phyloP scores from a whole-genome alignment of 768 basidiomycete species.

The Amanita molliuscula region DNA sequence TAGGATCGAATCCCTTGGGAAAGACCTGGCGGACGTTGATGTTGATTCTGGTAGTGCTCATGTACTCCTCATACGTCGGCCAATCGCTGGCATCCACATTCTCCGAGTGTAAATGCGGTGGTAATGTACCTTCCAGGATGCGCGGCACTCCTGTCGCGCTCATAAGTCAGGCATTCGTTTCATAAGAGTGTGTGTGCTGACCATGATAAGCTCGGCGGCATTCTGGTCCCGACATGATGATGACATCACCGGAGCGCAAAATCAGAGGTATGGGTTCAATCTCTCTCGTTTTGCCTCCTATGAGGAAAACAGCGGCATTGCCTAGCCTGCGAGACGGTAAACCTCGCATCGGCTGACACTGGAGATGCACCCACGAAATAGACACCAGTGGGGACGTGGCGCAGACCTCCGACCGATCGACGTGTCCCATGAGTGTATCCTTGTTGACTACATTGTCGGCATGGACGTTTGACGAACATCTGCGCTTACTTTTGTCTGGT shows the following conservation, averaged over 20 bases:
- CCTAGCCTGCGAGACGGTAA: slow-evolving; percentile 50
- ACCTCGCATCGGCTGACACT: neutral
- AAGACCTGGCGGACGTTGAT: slow-evolving; percentile 89
- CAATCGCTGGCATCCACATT: slow-evolving; percentile 31
- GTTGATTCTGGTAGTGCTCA: slow-evolving; percentile 70
- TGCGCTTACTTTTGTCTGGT: slow-evolving; percentile 55
- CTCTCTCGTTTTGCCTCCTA: slow-evolving; percentile 77
- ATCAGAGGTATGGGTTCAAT: slow-evolving; percentile 70
- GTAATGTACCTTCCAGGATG: slow-evolving; percentile 74
- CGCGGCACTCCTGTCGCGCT: slow-evolving; percentile 66
- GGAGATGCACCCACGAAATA: slow-evolving; percentile 59
- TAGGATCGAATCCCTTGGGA: slow-evolving; percentile 54
- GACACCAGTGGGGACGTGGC: slow-evolving; percentile 89
- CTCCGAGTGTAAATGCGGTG: slow-evolving; percentile 38
- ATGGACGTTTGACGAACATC: neutral
- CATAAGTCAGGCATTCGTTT: neutral
- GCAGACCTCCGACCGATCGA: slow-evolving; percentile 94
- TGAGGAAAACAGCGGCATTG: slow-evolving; percentile 81
- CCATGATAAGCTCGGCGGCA: slow-evolving; percentile 92
- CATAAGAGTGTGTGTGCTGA: slow-evolving; percentile 19
- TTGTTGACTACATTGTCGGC: slow-evolving; percentile 12
- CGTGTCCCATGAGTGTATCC: slow-evolving; percentile 95
- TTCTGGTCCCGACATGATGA: slow-evolving; percentile 86
- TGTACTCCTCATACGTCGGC: slow-evolving; percentile 52
- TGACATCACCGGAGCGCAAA: slow-evolving; percentile 81